Evolutionary conservation across 495 filamentous ascomycete species (phyloP), one percentile per base, ranked within the genome.

Genomic region (Elasticomyces elasticus): DNA sequence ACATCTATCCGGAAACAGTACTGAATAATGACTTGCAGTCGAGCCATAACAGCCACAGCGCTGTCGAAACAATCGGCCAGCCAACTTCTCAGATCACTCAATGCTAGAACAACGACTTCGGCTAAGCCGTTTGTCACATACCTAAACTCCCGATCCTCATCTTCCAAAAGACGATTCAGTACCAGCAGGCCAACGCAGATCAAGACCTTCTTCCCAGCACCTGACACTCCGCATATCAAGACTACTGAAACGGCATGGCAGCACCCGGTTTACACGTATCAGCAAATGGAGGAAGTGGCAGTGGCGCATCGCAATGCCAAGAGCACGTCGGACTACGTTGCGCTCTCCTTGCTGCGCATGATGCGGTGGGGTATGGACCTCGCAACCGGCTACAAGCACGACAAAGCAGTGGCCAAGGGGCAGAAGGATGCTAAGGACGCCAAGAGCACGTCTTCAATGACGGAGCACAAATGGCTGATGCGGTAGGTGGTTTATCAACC

Each of bases 401-500:
- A 82, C 38, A 71, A 76, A 26, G 76, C 74, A 22, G 67, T 69
- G 4, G 61, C 69, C 7, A 69, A 73, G 48, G 63, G 62, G 22
- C 62, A 66, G 46, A 69, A 66, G 52, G 71, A 75, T 51, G 61
- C 71, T 1, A 62, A 26, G 19, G 56, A 54, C 1, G 69, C 66
- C 1, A 68, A 72, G 28, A 71, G 74, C 13, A 67, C 76, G 62
- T 69, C 76, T 62, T 64, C 71, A 27, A 89, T 91, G 86, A 84
- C 70, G 0, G 83, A 86, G 63, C 66, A 78, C 20, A 86, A 89
- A 61, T 91, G 85, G 85, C 69, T 96, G 35, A 76, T 85, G 11
- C 78, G 92, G 20, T 86, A n/a, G 20, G 40, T 43, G 12, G 20
- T 7, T 33, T 33, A 33, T 15, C 15, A 15, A 33, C 30, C 15